Conservation (phyloP, 1,139 yeast species). For the Saccharomyces hybrid region DNA sequence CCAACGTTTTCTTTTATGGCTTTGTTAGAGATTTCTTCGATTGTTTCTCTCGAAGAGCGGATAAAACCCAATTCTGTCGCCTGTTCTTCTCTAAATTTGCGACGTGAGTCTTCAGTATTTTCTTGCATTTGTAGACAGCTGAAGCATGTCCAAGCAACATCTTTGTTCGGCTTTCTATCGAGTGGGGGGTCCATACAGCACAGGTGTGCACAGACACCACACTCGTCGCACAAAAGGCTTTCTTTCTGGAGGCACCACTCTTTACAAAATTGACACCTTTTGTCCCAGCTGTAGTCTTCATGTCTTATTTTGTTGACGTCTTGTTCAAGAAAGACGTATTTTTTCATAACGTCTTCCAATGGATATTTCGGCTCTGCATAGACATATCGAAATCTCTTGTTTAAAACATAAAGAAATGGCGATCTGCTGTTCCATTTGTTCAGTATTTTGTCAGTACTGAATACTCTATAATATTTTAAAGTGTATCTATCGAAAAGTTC, state of each 20-base stretch:
- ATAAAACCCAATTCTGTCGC: conserved; percentile 1
- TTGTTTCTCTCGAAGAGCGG: neutral
- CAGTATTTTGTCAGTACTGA: conserved; percentile 49
- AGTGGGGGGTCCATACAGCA: conserved; percentile 83
- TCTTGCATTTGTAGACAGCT: conserved; percentile 48
- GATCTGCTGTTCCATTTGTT: conserved; percentile 42
- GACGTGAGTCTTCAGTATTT: conserved; percentile 8
- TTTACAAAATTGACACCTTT: conserved; percentile 61
- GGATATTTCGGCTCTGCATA: conserved; percentile 50
- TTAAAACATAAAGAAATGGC: conserved; percentile 54
- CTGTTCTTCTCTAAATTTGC: conserved; percentile 10
- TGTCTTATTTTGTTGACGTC: neutral
- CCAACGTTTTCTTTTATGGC: conserved; percentile 5
- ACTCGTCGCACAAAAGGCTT: conserved; percentile 73
- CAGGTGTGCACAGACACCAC: conserved; percentile 67
- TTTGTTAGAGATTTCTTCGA: conserved; percentile 7
- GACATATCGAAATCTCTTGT: conserved; percentile 62
- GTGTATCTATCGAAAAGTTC: conserved; percentile 82
- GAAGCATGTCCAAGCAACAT: conserved; percentile 93
- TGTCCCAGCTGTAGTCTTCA: conserved; percentile 28
- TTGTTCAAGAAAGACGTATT: conserved; percentile 15
- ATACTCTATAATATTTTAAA: conserved; percentile 71
- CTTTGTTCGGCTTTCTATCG: conserved; percentile 70
- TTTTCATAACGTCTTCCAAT: conserved; percentile 17
- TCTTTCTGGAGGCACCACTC: conserved; percentile 79